Percentiles rank a stretch among this genome's conserved stretches.
These are phyloP conservation scores for Colletotrichum phormii DNA, from an alignment of 2,329 filamentous ascomycete species.

Conservation along the genomic window DNA sequence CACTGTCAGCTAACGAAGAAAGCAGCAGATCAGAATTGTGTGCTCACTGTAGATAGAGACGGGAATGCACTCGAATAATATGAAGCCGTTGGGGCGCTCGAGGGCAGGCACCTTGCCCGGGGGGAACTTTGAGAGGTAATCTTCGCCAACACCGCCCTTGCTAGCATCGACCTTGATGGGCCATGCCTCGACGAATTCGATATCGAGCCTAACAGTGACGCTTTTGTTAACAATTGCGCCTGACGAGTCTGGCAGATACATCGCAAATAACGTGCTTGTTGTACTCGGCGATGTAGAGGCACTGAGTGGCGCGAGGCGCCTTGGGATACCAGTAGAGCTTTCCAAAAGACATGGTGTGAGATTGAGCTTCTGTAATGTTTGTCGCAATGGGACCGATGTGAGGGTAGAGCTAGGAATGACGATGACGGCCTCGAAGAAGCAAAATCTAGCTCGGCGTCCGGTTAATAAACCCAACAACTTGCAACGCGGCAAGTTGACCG, in stretches of 20 bases:
- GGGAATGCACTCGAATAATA: constrained; percentile 18
- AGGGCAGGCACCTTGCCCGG: constrained; percentile 22
- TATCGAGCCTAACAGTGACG: neutral
- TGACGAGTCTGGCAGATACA: accelerated
- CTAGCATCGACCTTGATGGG: constrained; percentile 28
- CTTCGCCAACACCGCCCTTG: constrained; percentile 26
- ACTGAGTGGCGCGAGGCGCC: constrained; percentile 28
- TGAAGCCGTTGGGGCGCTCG: constrained; percentile 21
- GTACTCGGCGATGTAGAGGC: constrained; percentile 27
- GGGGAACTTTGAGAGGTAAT: constrained; percentile 21
- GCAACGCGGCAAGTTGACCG: constrained; percentile 6
- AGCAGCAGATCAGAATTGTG: neutral
- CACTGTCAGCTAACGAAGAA: neutral
- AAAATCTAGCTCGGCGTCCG: neutral
- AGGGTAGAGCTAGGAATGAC: too few relatives aligned
- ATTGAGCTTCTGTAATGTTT: neutral
- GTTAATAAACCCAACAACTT: constrained; percentile 1
- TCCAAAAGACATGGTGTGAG: constrained; percentile 16
- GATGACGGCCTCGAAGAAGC: neutral
- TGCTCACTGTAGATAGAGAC: constrained; percentile 21
- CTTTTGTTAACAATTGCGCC: neutral
- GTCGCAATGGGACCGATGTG: neutral
- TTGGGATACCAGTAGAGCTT: constrained; percentile 29
- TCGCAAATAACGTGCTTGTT: constrained; percentile 5
- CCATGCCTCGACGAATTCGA: constrained; percentile 28